These are phyloP conservation scores for Hypomontagnella submonticulosa DNA, from an alignment of 495 filamentous ascomycete species.

Conservation along the genomic window DNA sequence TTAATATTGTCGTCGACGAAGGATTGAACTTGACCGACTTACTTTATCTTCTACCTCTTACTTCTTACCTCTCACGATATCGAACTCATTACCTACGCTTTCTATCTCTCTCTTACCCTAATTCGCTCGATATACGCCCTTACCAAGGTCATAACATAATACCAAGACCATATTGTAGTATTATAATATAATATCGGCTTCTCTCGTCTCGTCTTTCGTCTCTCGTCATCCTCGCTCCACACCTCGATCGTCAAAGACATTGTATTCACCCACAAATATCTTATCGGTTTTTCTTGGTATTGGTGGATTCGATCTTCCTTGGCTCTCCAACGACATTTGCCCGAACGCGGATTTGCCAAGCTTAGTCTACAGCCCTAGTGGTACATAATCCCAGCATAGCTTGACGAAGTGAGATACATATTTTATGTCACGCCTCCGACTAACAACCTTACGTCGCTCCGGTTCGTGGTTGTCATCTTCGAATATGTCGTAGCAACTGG, in stretches of 20 bases:
- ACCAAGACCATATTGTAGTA: no score
- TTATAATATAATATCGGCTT: slow-evolving; percentile 8
- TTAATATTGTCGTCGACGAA: slow-evolving; percentile 4
- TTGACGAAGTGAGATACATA: slow-evolving; percentile 14
- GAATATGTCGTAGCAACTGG: slow-evolving; percentile 36
- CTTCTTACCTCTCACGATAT: background rate
- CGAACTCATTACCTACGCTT: background rate
- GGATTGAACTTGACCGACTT: slow-evolving; percentile 2
- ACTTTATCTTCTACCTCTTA: background rate
- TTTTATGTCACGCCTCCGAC: slow-evolving; percentile 31
- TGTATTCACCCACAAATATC: slow-evolving; percentile 11
- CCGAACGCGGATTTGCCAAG: slow-evolving; percentile 38
- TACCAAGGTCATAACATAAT: no score
- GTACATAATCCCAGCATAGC: slow-evolving; percentile 35
- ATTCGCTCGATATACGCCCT: background rate
- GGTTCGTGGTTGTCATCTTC: slow-evolving; percentile 17
- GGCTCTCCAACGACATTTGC: slow-evolving; percentile 27
- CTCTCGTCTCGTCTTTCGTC: slow-evolving; percentile 3
- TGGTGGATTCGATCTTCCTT: slow-evolving; percentile 35
- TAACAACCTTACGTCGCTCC: slow-evolving; percentile 18
- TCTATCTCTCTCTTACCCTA: no score
- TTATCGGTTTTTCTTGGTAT: slow-evolving; percentile 33
- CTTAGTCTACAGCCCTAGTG: slow-evolving; percentile 27
- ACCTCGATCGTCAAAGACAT: slow-evolving; percentile 25
- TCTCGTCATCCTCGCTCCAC: slow-evolving; percentile 28